These are phyloP conservation scores for Cordyceps fumosorosea DNA, from an alignment of 2,329 filamentous ascomycete genomes.

Conservation along the genomic window DNA sequence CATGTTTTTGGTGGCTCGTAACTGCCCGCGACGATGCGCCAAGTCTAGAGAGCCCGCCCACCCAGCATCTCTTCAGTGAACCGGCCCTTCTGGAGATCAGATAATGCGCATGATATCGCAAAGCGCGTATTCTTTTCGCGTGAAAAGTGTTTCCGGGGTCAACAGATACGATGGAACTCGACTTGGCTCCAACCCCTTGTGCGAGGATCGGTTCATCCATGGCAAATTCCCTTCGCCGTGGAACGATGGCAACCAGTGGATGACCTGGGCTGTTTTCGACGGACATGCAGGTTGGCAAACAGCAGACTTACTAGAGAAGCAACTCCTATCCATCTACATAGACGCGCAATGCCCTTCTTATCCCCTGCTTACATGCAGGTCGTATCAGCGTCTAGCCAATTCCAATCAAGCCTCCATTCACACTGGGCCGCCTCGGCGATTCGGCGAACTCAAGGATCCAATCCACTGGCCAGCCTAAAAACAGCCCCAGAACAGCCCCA, in stretches of 20 bases:
- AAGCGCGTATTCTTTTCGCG: background rate
- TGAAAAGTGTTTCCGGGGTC: background rate
- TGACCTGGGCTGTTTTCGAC: constrained; percentile 30
- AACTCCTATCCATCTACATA: constrained; percentile 26
- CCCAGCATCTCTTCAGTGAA: background rate
- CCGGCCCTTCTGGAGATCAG: background rate
- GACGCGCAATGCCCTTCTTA: background rate
- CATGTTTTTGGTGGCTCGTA: background rate
- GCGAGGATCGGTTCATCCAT: background rate
- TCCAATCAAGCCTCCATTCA: background rate
- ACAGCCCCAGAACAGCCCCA: background rate
- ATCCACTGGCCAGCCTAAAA: background rate
- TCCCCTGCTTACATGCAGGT: background rate
- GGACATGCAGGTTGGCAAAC: constrained; percentile 31
- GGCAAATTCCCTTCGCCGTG: background rate
- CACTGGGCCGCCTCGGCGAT: background rate
- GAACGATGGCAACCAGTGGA: constrained; percentile 21
- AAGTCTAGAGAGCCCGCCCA: background rate
- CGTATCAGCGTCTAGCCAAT: background rate
- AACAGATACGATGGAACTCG: background rate
- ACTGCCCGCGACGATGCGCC: background rate
- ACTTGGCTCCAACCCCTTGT: background rate
- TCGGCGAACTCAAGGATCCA: background rate
- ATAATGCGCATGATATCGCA: background rate
- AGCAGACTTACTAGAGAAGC: constrained; percentile 24